These are phyloP conservation scores for Xylariales sp. DNA, from an alignment of 2,329 filamentous ascomycete species.

Conservation along the genomic window DNA sequence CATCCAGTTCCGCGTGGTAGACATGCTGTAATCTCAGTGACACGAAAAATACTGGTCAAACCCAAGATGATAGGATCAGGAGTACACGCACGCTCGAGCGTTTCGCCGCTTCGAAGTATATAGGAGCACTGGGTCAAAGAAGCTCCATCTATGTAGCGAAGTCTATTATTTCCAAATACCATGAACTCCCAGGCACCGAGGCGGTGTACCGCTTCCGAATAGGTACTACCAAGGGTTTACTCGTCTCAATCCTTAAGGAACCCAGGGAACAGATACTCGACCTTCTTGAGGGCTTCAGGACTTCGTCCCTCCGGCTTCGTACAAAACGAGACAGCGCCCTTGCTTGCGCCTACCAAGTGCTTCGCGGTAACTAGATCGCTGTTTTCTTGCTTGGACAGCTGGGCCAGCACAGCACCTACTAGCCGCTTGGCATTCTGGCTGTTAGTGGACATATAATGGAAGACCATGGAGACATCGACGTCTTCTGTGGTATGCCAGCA, in stretches of 20 bases:
- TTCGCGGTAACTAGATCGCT: conserved; percentile 70
- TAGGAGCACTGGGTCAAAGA: too few relatives aligned
- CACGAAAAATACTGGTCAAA: too few relatives aligned
- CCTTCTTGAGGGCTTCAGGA: conserved; percentile 69
- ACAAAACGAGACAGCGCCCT: conserved; percentile 75
- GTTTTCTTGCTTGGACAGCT: conserved; percentile 74
- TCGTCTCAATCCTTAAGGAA: conserved; percentile 51
- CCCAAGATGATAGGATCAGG: too few relatives aligned
- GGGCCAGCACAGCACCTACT: conserved; percentile 81
- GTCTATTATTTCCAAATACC: too few relatives aligned
- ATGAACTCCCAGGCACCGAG: too few relatives aligned
- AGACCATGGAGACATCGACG: conserved; percentile 95
- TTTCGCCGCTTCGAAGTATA: too few relatives aligned
- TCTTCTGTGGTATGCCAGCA: conserved; percentile 85
- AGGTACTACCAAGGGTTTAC: neutral
- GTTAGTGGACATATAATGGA: conserved; percentile 94
- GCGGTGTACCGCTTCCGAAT: too few relatives aligned
- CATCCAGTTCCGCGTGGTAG: too few relatives aligned
- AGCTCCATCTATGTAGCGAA: too few relatives aligned
- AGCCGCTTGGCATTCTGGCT: conserved; percentile 80
- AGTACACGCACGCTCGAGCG: too few relatives aligned
- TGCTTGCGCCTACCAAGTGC: conserved; percentile 72
- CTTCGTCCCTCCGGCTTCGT: conserved; percentile 73
- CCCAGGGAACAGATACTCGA: conserved; percentile 83
- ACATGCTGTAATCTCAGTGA: too few relatives aligned